A percentile compares a stretch with the other conserved stretches of the same genome.
Evolutionary conservation across 164 flowering plant genomes (phyloP).

Genomic region (Sextonia rubra): DNA sequence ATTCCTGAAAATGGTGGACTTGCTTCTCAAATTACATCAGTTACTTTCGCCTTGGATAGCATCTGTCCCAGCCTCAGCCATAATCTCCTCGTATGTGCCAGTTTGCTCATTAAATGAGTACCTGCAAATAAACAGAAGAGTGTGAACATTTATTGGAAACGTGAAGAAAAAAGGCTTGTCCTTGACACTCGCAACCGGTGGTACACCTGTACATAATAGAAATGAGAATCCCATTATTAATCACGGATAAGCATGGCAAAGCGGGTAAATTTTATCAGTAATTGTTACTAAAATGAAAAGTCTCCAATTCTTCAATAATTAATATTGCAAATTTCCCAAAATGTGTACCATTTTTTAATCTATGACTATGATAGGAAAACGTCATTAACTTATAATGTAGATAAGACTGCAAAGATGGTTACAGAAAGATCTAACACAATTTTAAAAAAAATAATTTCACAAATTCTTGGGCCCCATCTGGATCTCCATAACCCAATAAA

Average conservation of each 20-base stretch:
- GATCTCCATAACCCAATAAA: too few relatives aligned
- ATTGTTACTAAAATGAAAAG: too few relatives aligned
- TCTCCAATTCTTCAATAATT: not conserved
- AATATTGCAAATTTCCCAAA: not conserved
- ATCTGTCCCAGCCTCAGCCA: constrained; percentile 18
- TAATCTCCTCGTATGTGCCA: constrained; percentile 48
- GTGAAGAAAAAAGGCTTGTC: not conserved
- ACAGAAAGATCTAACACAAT: not conserved
- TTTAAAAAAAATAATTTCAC: too few relatives aligned
- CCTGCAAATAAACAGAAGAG: constrained; percentile 28
- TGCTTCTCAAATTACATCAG: not conserved
- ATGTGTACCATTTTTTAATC: not conserved
- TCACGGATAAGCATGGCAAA: not conserved
- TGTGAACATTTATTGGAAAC: not conserved
- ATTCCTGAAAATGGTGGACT: not conserved
- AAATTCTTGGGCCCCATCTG: too few relatives aligned
- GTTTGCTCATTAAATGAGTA: constrained; percentile 58
- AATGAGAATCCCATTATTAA: not conserved
- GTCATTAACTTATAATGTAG: not conserved
- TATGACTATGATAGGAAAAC: too few relatives aligned
- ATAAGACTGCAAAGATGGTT: not conserved
- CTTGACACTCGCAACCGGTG: too few relatives aligned
- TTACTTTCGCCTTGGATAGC: not conserved
- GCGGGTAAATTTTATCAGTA: not conserved
- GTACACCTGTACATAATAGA: not conserved